A percentile compares a stretch with the other conserved stretches of the same genome.
Conservation (phyloP, 1,284 basidiomycete genomes). For the Mrakiaceae sp. region DNA sequence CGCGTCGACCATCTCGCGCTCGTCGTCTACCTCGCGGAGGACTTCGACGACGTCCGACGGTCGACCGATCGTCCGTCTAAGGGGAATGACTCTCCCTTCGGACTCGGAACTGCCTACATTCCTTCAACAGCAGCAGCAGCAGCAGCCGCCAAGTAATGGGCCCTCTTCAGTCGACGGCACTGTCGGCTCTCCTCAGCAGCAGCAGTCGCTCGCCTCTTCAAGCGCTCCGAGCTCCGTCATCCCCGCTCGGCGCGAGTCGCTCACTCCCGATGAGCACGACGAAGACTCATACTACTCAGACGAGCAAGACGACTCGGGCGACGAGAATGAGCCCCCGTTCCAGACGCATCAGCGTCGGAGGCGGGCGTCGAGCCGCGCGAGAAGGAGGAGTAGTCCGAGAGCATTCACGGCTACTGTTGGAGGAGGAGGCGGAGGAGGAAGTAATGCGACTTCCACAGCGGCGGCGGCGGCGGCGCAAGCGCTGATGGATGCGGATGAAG, state of each 20-base stretch:
- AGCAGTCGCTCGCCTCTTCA: not conserved
- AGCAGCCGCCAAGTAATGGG: not conserved
- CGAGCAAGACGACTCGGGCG: conserved; percentile 2
- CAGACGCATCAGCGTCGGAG: not conserved
- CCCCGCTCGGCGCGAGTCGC: not conserved
- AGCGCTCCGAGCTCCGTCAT: not conserved
- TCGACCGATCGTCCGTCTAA: conserved; percentile 11
- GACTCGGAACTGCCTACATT: conserved; percentile 1
- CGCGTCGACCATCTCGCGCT: no score
- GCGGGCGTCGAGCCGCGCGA: no score
- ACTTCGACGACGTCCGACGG: conserved; percentile 2
- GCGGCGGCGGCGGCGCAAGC: no score
- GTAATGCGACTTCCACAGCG: no score
- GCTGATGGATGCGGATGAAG: no score
- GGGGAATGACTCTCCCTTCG: conserved; percentile 1
- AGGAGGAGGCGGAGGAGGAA: not conserved
- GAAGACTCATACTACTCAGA: conserved; percentile 6
- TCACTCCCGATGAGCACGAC: conserved; percentile 3
- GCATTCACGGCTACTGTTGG: not conserved
- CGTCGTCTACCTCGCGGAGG: not conserved
- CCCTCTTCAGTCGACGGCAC: not conserved
- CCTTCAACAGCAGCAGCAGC: not conserved
- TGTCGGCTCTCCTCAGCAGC: not conserved
- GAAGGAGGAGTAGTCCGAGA: no score
- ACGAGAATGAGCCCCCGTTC: not conserved